Conservation (phyloP, 2,329 filamentous ascomycete species). For the Claviceps purpurea region DNA sequence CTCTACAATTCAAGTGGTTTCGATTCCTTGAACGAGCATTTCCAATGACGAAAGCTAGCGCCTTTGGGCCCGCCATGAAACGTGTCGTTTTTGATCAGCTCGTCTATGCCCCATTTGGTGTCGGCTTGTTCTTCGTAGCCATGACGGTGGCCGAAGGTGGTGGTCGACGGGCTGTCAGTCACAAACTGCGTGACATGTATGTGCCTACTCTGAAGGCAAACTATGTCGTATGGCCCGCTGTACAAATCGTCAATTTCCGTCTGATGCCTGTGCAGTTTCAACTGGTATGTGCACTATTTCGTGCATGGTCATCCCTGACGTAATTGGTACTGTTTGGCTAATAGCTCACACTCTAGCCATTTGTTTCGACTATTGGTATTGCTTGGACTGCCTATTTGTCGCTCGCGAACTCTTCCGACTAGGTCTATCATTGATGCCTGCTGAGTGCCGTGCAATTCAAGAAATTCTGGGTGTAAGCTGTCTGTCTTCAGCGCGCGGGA, state of each 20-base stretch:
- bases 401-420: conserved; percentile 75
- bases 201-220: conserved; percentile 90
- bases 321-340: neutral
- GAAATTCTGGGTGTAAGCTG: neutral
- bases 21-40: conserved; percentile 69
- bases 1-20: conserved; percentile 93
- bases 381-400: conserved; percentile 97
- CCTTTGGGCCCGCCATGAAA: conserved; percentile 70
- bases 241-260: conserved; percentile 94
- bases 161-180: conserved; percentile 60
- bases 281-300: conserved; percentile 50
- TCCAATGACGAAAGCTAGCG: conserved; percentile 66
- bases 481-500: neutral
- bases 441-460: neutral
- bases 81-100: conserved; percentile 86
- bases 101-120: conserved; percentile 78
- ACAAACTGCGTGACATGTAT: conserved; percentile 90
- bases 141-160: conserved; percentile 96
- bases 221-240: conserved; percentile 85
- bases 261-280: conserved; percentile 93
- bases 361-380: conserved; percentile 90
- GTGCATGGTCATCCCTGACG: conserved; percentile 10
- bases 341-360: conserved; percentile 47
- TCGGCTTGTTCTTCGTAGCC: conserved; percentile 82
- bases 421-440: conserved; percentile 19